These are phyloP conservation scores for Talaromyces sp. DNA, from an alignment of 2,329 filamentous ascomycete species.

Conservation along the genomic window DNA sequence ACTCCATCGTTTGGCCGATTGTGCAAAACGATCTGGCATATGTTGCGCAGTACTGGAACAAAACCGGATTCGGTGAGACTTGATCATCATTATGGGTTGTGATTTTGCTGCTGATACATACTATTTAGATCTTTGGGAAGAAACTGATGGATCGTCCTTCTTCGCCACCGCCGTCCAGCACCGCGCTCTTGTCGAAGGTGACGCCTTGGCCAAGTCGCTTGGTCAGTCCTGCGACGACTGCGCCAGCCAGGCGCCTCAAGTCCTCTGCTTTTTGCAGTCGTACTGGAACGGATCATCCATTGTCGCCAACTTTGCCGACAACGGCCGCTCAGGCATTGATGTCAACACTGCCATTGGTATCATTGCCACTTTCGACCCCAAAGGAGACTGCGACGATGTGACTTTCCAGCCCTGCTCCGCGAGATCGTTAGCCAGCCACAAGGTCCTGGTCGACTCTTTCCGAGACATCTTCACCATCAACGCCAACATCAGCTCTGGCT, in stretches of 20 bases:
- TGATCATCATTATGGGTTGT: neutral
- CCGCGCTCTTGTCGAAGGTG: constrained; percentile 56
- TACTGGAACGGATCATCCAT: constrained; percentile 69
- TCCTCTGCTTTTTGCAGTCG: constrained; percentile 67
- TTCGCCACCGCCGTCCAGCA: constrained; percentile 68
- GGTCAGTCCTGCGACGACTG: constrained; percentile 59
- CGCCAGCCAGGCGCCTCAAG: constrained; percentile 59
- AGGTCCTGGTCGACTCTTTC: constrained; percentile 70
- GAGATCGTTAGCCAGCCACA: constrained; percentile 66
- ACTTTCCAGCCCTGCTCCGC: constrained; percentile 75
- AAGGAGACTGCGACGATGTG: constrained; percentile 58
- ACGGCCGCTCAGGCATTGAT: constrained; percentile 63
- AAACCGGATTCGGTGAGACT: constrained; percentile 48
- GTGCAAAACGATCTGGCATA: constrained; percentile 71
- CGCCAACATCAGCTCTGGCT: constrained; percentile 54
- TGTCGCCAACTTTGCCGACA: constrained; percentile 60
- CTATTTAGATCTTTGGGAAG: constrained; percentile 65
- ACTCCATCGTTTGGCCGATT: constrained; percentile 62
- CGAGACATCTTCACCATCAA: constrained; percentile 67
- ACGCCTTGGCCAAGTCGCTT: constrained; percentile 57
- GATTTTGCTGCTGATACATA: neutral
- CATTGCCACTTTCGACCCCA: constrained; percentile 66
- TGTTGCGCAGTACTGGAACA: constrained; percentile 66
- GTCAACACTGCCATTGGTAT: constrained; percentile 63
- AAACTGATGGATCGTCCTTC: constrained; percentile 69